A percentile compares a stretch with the other conserved stretches of the same genome.
These are phyloP conservation scores for Syzygium grande DNA, from an alignment of 345 rosid genomes.

Conservation along the genomic window DNA sequence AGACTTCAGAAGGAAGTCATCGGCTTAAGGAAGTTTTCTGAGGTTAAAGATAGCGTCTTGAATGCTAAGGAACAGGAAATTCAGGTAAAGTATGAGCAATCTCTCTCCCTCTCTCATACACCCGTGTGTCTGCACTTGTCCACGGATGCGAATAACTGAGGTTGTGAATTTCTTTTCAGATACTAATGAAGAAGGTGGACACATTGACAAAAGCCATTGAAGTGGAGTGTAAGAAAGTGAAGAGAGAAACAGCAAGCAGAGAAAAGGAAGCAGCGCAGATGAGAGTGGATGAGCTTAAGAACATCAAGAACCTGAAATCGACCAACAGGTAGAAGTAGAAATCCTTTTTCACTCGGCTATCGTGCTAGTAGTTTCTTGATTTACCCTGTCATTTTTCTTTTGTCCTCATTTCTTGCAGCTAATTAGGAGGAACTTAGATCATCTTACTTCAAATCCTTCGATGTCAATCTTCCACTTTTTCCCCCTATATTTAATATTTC, in stretches of 20 bases:
- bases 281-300: constrained; percentile 28
- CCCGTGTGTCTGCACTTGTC: neutral
- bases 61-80: constrained; percentile 67
- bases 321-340: constrained; percentile 18
- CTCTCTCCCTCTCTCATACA: neutral
- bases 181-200: constrained; percentile 72
- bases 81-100: constrained; percentile 33
- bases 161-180: constrained; percentile 25
- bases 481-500: neutral
- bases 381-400: neutral
- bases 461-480: neutral
- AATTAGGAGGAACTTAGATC: neutral
- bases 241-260: constrained; percentile 63
- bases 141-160: neutral
- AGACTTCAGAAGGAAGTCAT: constrained; percentile 82
- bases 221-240: constrained; percentile 69
- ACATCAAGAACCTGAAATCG: constrained; percentile 8
- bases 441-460: neutral
- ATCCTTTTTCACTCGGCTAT: neutral
- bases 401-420: neutral
- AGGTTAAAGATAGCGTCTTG: constrained; percentile 50
- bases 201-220: constrained; percentile 67
- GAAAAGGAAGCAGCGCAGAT: constrained; percentile 46
- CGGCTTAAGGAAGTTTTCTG: constrained; percentile 53
- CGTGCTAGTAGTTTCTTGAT: neutral